Base-by-base conservation (phyloP, 768 basidiomycete genomes). In the Trametes maxima region DNA sequence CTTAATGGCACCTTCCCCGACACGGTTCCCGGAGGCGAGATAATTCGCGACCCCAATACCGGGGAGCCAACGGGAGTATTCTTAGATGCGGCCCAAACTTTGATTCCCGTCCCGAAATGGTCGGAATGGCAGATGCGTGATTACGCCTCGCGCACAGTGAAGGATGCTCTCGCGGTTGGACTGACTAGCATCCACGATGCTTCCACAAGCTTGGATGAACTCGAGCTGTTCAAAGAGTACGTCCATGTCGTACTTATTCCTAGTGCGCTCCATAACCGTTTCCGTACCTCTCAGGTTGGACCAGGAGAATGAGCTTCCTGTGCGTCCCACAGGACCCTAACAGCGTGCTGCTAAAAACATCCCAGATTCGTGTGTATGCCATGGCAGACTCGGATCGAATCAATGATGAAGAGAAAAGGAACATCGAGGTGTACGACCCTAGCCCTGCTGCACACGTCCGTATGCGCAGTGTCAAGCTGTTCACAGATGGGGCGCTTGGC, bases 121-220 rank as follows among this genome's bases (percentile, higher is more conserved):
- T 82, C 83, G 0, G 78, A 85, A 25, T 61, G 60, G 0, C 79
- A 85, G 53, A 81, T 87, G 67, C 76, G 81, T 63, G 73, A 79
- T n/a, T 91, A 83, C 69, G 88, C 90, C 57, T 75, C 85, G n/a
- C 76, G 78, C 13, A 81, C 92, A 0, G 78, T 89, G 44, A 73
- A 75, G 25, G 86, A 92, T 66, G 93, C 89, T 0, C 76, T 94
- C n/a, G 78, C 82, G 2, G 82, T 85, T 57, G 96, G 96, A 1
- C 72, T 98, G 57, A 95, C 94, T 0, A 87, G 83, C 12, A 85
- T 98, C 19, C 95, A 97, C 59, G 95, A 98, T 69, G 95, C 95
- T 0, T 79, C 65, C 71, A 44, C 80, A 82, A 0, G 70, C 70
- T 21, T 80, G 79, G 73, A 75, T 0, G 76, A 78, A 24, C 82